Base-by-base conservation (phyloP, 768 basidiomycete genomes). In the Sistotremastrum niveocremeum region DNA sequence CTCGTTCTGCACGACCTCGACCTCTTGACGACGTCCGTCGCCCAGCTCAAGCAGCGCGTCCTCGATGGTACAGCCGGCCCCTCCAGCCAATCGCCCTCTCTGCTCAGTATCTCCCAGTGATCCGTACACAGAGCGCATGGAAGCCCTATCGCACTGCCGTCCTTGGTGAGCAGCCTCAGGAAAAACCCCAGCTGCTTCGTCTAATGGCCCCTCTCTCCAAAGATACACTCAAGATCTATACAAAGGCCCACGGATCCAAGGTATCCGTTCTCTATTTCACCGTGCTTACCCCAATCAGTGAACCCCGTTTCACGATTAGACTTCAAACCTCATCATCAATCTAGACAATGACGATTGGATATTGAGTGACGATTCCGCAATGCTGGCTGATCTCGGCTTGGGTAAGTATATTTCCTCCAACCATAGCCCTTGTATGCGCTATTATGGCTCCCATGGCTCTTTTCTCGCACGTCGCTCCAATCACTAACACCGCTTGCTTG, bases 321-420 rank as follows among this genome's bases (percentile, higher is more conserved):
- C 93, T 1, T 85, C 85, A 33, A 98, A 99, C 65, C 71, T 99
- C 31, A 97, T 99, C 62, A 97, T 99, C 59, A 99, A 99, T 62
- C 73, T 98, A 47, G 90, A 95, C 57, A 76, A 93, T 56, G 94
- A 98, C 48, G 85, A 89, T 6, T 94, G 90, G 86, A 86, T 97
- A 50, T 63, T 91, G 10, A 65, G 74, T 41, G 78, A 89, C 51
- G 81, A 81, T 37, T 58, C 59, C 6, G 74, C 72, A 56, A 69
- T 66, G 1, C 70, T 99, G n/a, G 76, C 69, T 2, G 75, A 79
- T 4, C 62, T 75, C 34, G 89, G 83, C 11, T 74, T 93, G 41
- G 85, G 94, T 93, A 48, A 47, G 80, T 64, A 28, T n/a, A 42
- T 29, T n/a, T 38, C 35, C 7, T 11, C 33, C 11, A 34, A 30